phyloP scores from a whole-genome alignment of 805 yeast genomes.

The Candida parachauliodes region DNA sequence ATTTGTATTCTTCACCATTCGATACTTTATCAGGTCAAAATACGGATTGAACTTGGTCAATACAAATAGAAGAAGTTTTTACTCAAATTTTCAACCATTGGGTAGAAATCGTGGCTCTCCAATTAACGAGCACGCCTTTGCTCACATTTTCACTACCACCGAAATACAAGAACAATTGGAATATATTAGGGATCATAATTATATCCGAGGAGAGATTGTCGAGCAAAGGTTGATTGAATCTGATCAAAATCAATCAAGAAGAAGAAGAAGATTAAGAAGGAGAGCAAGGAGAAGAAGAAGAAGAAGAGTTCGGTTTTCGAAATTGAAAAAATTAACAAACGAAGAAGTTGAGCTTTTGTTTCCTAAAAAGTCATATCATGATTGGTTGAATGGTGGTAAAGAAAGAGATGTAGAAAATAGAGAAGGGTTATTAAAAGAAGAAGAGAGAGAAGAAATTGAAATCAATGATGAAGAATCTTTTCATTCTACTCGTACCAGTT shows the following conservation, averaged over 20 bases:
- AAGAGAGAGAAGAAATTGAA: slow-evolving; percentile 10
- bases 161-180: slow-evolving; percentile 35
- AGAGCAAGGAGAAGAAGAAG: slow-evolving; percentile 38
- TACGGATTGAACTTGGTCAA: slow-evolving; percentile 51
- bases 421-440: slow-evolving; percentile 44
- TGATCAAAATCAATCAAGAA: slow-evolving; percentile 30
- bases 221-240: slow-evolving; percentile 9
- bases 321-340: slow-evolving; percentile 50
- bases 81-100: neutral
- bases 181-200: slow-evolving; percentile 30
- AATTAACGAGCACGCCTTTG: slow-evolving; percentile 7
- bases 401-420: slow-evolving; percentile 45
- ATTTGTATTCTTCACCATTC: slow-evolving; percentile 56
- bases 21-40: slow-evolving; percentile 56
- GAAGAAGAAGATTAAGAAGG: slow-evolving; percentile 38
- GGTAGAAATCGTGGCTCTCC: neutral
- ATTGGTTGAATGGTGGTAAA: slow-evolving; percentile 62
- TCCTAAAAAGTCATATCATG: slow-evolving; percentile 53
- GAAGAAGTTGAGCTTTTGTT: slow-evolving; percentile 59
- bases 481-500: slow-evolving; percentile 4
- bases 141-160: slow-evolving; percentile 8
- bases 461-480: slow-evolving; percentile 8
- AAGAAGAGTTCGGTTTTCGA: slow-evolving; percentile 35
- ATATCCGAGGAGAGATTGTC: slow-evolving; percentile 27
- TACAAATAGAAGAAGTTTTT: slow-evolving; percentile 18